A percentile compares a stretch with the other conserved stretches of the same genome.
Evolutionary conservation across 345 rosid species (phyloP).

Genomic region (Aethionema arabicum): DNA sequence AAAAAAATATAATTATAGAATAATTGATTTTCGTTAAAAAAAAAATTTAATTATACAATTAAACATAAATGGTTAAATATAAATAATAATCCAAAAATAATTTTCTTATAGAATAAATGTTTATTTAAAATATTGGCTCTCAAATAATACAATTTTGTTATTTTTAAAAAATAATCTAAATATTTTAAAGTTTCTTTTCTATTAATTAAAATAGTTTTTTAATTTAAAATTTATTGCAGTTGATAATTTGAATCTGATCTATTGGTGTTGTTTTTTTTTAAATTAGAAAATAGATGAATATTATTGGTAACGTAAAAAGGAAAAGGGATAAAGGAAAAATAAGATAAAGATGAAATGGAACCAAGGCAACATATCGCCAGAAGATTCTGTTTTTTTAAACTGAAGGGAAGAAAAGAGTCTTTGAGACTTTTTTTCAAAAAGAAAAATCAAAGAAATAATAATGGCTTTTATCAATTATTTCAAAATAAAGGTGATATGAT

Average conservation of each 20-base stretch:
- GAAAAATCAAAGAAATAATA: constrained; percentile 19
- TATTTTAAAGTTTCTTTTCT: no score
- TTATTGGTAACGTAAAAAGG: constrained; percentile 18
- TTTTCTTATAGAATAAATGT: no score
- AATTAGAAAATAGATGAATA: not conserved
- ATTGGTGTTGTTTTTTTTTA: not conserved
- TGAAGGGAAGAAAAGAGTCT: constrained; percentile 6
- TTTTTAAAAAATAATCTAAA: no score
- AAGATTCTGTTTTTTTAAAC: constrained; percentile 22
- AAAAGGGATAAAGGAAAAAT: constrained; percentile 18
- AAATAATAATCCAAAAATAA: no score
- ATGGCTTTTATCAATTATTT: constrained; percentile 29
- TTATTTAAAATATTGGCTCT: no score
- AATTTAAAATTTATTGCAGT: not conserved
- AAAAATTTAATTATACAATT: no score
- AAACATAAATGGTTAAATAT: no score
- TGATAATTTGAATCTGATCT: not conserved
- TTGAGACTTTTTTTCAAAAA: constrained; percentile 24
- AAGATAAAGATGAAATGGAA: constrained; percentile 6
- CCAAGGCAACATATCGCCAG: constrained; percentile 21
- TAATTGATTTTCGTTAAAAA: no score
- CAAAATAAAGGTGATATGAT: constrained; percentile 36
- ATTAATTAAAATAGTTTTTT: not conserved
- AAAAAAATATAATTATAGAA: no score
- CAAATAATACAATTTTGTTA: no score